Percentiles rank a stretch among this genome's conserved stretches.
phyloP scores from a whole-genome alignment of 2,329 filamentous ascomycete genomes.

The Cladosporium sp. region DNA sequence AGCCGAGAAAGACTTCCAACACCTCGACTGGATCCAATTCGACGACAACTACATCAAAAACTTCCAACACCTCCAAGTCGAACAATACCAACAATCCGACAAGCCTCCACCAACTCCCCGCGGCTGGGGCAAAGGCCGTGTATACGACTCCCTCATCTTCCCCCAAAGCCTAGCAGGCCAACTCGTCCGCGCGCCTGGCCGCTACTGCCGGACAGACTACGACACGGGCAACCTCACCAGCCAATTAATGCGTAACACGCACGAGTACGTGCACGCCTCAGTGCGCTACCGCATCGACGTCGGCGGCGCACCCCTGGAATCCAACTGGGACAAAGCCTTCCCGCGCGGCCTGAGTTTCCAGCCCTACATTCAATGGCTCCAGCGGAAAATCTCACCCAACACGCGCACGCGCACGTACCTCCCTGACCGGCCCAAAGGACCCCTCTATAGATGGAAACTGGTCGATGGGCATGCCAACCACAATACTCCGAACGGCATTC shows the following conservation, averaged over 20 bases:
- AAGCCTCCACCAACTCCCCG: constrained; percentile 15
- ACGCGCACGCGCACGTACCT: constrained; percentile 21
- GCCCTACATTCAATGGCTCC: constrained; percentile 18
- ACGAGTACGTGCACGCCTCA: constrained; percentile 33
- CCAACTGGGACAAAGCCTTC: constrained; percentile 20
- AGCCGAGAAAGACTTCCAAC: constrained; percentile 20
- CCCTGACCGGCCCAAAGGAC: constrained; percentile 18
- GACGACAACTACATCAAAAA: constrained; percentile 29
- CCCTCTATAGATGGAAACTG: constrained; percentile 29
- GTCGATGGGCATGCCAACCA: constrained; percentile 25
- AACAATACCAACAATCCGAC: constrained; percentile 20
- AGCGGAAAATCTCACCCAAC: constrained; percentile 17
- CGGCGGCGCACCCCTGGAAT: constrained; percentile 27
- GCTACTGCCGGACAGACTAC: constrained; percentile 28
- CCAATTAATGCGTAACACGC: constrained; percentile 26
- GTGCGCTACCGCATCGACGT: constrained; percentile 31
- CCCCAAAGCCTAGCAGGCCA: constrained; percentile 29
- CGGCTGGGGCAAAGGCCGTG: constrained; percentile 30
- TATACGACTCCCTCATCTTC: constrained; percentile 33
- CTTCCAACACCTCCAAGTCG: constrained; percentile 25
- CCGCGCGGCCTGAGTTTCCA: constrained; percentile 18
- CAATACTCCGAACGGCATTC: not conserved
- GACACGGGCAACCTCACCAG: constrained; percentile 22
- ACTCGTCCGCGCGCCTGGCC: constrained; percentile 26
- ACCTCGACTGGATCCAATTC: constrained; percentile 33